These are phyloP conservation scores for Rubia balearica DNA, from an alignment of 305 asterid genomes.

Conservation along the genomic window DNA sequence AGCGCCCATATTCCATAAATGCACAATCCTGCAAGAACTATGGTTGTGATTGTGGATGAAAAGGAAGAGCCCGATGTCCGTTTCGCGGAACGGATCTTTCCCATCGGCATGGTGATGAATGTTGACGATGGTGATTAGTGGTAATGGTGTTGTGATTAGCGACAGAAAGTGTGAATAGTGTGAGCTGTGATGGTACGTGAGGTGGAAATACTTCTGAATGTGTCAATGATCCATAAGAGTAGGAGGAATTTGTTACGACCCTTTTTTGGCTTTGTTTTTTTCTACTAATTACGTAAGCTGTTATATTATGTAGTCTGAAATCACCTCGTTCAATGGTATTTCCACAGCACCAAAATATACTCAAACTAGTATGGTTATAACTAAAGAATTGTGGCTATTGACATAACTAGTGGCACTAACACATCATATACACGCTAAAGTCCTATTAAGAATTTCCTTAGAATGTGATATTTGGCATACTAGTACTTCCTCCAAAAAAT, in stretches of 20 bases:
- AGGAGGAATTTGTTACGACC: constrained; percentile 41
- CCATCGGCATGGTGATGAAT: constrained; percentile 38
- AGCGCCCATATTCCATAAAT: constrained; percentile 53
- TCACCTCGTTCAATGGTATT: background rate
- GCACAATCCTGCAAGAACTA: constrained; percentile 45
- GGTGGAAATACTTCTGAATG: constrained; percentile 30
- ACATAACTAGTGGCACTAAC: too few relatives aligned
- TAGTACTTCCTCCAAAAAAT: too few relatives aligned
- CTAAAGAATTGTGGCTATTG: too few relatives aligned
- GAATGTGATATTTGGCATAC: too few relatives aligned
- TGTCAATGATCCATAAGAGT: constrained; percentile 59
- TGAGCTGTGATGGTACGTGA: constrained; percentile 23
- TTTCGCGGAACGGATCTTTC: constrained; percentile 39
- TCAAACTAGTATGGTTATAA: too few relatives aligned
- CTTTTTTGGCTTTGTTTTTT: background rate
- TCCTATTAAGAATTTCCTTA: too few relatives aligned
- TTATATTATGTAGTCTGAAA: background rate
- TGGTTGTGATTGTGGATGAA: constrained; percentile 45
- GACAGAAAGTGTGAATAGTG: constrained; percentile 13
- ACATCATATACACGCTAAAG: too few relatives aligned
- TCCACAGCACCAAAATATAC: background rate
- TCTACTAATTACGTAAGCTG: background rate
- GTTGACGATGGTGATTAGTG: background rate
- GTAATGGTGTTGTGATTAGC: background rate
- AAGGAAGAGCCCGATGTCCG: constrained; percentile 38